Evolutionary conservation across 108 stramenopile species (phyloP).

Genomic region (Nitzschia putrida): DNA sequence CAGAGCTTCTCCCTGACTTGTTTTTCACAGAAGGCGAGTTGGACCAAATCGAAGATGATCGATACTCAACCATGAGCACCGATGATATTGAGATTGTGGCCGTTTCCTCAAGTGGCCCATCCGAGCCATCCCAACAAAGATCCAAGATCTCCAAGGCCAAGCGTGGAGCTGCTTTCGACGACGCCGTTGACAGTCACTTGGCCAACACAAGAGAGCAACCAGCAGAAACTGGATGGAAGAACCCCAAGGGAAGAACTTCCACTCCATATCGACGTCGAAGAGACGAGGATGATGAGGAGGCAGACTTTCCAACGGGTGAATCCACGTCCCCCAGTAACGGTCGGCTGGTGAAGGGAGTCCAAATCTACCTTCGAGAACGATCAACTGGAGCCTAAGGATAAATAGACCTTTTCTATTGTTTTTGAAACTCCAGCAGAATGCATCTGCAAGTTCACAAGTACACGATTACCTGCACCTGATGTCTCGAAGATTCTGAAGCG

Average conservation of each 20-base stretch:
- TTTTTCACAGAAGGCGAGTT: conserved; percentile 81
- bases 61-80: conserved; percentile 58
- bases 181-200: not conserved
- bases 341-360: conserved; percentile 54
- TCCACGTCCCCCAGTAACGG: conserved; percentile 15
- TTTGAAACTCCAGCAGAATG: too few relatives aligned
- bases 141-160: conserved; percentile 2
- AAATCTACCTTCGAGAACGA: conserved; percentile 59
- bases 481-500: too few relatives aligned
- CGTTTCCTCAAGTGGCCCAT: conserved; percentile 37
- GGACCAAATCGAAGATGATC: conserved; percentile 78
- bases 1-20: conserved; percentile 58
- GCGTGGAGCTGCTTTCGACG: not conserved
- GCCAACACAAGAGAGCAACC: not conserved
- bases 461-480: too few relatives aligned
- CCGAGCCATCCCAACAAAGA: not conserved
- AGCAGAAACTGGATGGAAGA: conserved; percentile 20
- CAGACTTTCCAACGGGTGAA: conserved; percentile 2
- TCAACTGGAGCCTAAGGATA: conserved; percentile 34
- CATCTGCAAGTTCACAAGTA: too few relatives aligned
- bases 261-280: conserved; percentile 26
- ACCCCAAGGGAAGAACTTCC: conserved; percentile 21
- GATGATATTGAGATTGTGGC: conserved; percentile 84
- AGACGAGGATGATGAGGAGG: conserved; percentile 20
- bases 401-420: too few relatives aligned